Evolutionary conservation across 768 basidiomycete species (phyloP).

Genomic region (Pholiota conissans): DNA sequence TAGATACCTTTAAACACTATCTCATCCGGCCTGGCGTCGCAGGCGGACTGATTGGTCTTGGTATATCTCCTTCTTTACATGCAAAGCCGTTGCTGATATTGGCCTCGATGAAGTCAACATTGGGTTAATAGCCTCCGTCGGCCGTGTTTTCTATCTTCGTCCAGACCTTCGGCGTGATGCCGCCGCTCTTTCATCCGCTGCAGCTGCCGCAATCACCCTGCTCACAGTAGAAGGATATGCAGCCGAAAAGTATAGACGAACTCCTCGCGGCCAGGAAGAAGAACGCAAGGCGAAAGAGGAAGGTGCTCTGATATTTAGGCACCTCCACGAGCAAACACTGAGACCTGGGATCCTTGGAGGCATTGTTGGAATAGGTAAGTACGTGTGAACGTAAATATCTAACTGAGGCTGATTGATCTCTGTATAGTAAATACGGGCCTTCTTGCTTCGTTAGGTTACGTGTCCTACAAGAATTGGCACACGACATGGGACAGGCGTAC

Average conservation of each 20-base stretch:
- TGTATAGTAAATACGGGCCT: conserved; percentile 66
- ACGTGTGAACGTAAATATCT: too few relatives aligned
- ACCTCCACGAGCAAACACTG: conserved; percentile 54
- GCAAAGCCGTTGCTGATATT: background rate
- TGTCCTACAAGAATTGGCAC: conserved; percentile 67
- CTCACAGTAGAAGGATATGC: conserved; percentile 63
- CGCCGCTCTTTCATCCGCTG: conserved; percentile 48
- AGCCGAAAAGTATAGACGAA: conserved; percentile 59
- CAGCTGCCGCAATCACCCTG: conserved; percentile 56
- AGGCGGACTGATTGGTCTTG: conserved; percentile 69
- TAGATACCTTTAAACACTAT: conserved; percentile 47
- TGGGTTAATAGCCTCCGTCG: conserved; percentile 61
- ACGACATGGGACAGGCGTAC: conserved; percentile 64
- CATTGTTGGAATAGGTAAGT: conserved; percentile 59
- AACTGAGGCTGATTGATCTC: too few relatives aligned
- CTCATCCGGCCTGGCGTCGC: conserved; percentile 68
- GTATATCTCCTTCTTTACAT: conserved; percentile 36
- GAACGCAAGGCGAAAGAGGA: conserved; percentile 57
- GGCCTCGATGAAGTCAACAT: conserved; percentile 54
- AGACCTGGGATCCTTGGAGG: conserved; percentile 70
- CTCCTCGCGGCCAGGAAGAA: conserved; percentile 56
- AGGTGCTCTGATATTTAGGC: conserved; percentile 53
- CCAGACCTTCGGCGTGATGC: conserved; percentile 62
- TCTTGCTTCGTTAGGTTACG: conserved; percentile 62
- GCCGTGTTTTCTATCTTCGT: conserved; percentile 62